These are phyloP conservation scores for Dendrothele bispora DNA, from an alignment of 768 basidiomycete genomes.

Conservation along the genomic window DNA sequence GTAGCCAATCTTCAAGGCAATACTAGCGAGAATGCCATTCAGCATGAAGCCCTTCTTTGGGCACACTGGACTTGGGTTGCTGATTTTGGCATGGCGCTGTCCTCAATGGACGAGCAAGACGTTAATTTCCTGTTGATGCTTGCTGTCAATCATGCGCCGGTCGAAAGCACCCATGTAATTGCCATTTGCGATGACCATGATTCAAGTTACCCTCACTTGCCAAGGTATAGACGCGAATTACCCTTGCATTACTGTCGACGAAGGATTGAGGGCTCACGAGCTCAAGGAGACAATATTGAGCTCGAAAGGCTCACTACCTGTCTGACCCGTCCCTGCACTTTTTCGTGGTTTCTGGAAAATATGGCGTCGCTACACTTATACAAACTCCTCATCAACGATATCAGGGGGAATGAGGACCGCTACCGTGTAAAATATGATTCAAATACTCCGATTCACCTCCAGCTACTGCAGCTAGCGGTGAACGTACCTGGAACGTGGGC, in stretches of 20 bases:
- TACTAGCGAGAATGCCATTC: neutral
- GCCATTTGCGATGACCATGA: neutral
- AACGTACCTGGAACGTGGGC: neutral
- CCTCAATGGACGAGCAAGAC: too few relatives aligned
- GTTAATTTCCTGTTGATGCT: neutral
- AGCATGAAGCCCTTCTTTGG: constrained; percentile 1
- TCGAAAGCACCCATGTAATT: neutral
- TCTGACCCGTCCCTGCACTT: neutral
- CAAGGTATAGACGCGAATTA: too few relatives aligned
- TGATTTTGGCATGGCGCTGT: too few relatives aligned
- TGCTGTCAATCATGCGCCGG: neutral
- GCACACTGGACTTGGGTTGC: neutral
- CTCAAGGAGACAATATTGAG: neutral
- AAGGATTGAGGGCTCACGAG: too few relatives aligned
- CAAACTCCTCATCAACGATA: neutral
- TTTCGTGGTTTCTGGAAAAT: neutral
- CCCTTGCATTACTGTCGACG: neutral
- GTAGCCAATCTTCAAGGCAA: neutral
- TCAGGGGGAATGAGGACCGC: neutral
- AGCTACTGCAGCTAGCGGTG: neutral
- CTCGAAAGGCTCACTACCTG: neutral
- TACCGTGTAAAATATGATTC: neutral
- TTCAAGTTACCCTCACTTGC: too few relatives aligned
- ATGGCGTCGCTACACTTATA: neutral
- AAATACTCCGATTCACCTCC: neutral